phyloP scores from a whole-genome alignment of 2,329 filamentous ascomycete genomes.

The Apiospora rasikravindrae region DNA sequence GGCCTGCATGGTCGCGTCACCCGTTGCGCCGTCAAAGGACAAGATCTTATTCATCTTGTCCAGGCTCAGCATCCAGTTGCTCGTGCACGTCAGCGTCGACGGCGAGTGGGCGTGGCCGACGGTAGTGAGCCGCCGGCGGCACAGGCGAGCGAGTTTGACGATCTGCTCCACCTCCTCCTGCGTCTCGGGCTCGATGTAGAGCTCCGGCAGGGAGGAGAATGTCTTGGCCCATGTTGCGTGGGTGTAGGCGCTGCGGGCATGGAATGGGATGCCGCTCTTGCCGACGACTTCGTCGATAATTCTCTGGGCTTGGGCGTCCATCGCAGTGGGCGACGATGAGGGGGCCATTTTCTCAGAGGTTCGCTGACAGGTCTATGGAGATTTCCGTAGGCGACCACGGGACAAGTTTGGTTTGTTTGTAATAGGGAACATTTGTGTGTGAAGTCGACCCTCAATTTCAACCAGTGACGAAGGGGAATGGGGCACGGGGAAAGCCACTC shows the following conservation, averaged over 20 bases:
- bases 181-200: slow-evolving; percentile 85
- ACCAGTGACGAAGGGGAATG: not conserved
- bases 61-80: slow-evolving; percentile 92
- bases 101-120: slow-evolving; percentile 92
- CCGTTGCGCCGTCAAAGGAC: slow-evolving; percentile 67
- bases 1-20: slow-evolving; percentile 79
- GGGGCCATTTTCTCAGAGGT: not conserved
- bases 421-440: too few species aligned
- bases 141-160: slow-evolving; percentile 79
- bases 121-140: slow-evolving; percentile 80
- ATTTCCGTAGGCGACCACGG: not conserved
- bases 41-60: slow-evolving; percentile 80
- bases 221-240: slow-evolving; percentile 97
- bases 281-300: not conserved
- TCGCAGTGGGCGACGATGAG: not conserved
- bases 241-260: slow-evolving; percentile 52
- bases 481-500: not conserved
- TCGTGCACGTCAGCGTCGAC: slow-evolving; percentile 89
- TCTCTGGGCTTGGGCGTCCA: not conserved
- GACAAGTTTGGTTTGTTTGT: not conserved
- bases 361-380: not conserved
- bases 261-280: slow-evolving; percentile 5
- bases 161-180: slow-evolving; percentile 83
- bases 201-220: slow-evolving; percentile 85
- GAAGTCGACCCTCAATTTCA: not conserved